Percentiles rank a stretch among this genome's conserved stretches.
phyloP scores from a whole-genome alignment of 495 filamentous ascomycete species.

The Penicillium alfredii region DNA sequence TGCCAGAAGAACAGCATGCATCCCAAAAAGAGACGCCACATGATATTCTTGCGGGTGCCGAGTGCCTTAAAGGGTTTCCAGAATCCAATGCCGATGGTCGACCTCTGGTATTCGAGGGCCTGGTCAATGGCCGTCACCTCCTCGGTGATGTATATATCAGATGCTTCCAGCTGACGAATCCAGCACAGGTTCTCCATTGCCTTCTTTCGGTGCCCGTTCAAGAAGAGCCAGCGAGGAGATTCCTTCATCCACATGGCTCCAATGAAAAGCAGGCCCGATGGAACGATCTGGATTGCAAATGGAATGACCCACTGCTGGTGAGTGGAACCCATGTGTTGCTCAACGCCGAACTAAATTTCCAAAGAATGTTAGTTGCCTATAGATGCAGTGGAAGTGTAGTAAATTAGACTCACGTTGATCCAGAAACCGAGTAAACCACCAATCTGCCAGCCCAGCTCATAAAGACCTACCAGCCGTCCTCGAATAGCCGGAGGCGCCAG shows the following conservation, averaged over 20 bases:
- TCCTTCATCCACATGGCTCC: constrained; percentile 36
- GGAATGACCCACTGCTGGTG: constrained; percentile 49
- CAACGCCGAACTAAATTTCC: constrained; percentile 32
- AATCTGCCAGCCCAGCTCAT: constrained; percentile 69
- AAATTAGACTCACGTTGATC: constrained; percentile 49
- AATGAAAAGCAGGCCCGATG: constrained; percentile 31
- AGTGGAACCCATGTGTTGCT: constrained; percentile 22
- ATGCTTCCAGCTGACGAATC: constrained; percentile 30
- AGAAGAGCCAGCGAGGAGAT: constrained; percentile 47
- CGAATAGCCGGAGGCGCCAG: constrained; percentile 75
- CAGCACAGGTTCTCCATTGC: constrained; percentile 49
- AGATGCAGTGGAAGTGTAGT: background rate
- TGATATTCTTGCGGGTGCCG: constrained; percentile 40
- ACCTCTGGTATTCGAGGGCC: constrained; percentile 48
- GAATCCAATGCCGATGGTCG: constrained; percentile 53
- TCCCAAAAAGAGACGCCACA: constrained; percentile 60
- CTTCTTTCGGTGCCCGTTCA: constrained; percentile 50
- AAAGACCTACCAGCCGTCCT: constrained; percentile 70
- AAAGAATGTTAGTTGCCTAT: constrained; percentile 7
- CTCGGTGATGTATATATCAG: constrained; percentile 24
- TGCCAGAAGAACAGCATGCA: constrained; percentile 58
- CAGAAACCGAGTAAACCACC: constrained; percentile 70
- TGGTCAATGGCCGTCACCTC: constrained; percentile 46
- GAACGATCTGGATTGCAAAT: constrained; percentile 40
- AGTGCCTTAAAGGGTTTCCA: constrained; percentile 55